Evolutionary conservation across 2,329 filamentous ascomycete species (phyloP), one percentile per base, ranked within the genome.

Genomic region (Chaetomium olivaceum): DNA sequence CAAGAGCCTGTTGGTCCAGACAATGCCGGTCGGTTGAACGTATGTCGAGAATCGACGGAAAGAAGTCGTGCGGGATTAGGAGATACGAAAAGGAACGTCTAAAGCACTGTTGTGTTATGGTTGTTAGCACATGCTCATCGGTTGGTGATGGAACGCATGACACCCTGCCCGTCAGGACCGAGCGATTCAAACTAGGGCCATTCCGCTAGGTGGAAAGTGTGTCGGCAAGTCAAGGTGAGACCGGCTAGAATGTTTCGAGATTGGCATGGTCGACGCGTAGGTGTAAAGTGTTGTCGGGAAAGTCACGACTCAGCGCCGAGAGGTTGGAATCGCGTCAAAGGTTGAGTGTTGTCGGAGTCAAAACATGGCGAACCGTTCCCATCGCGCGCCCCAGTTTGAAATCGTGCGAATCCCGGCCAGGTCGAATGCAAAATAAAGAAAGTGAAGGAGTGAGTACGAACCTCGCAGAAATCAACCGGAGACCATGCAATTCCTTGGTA

Each of bases 41-140:
- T 39, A 33, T 36, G 33, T 48, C 48, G 43, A 29, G 29, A 55
- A 33, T 50, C 39, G 52, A 21, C 29, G 19, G 16, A 21, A 46
- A 33, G 62, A 64, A 63, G 62, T 27, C 55, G 48, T 29, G 62
- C 52, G 63, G 25, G 52, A 69, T 59, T 68, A 70, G 65, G 65
- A 62, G 52, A 67, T 66, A 61, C 19, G 55, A 43, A 69, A 72
- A 70, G 67, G 66, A 72, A 70, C 62, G 69, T 70, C 60, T 56
- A 67, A 43, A 66, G 62, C 62, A 69, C 71, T 71, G 50, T 31
- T 12, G 52, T 33, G 12, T 1, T 27, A 4, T 16, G 4, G 5
- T 27, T 2, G 55, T 54, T 52, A 61, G 65, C 39, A 4, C 7
- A 46, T 43, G 23, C 16, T 12, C 48, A 27, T 51, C 48, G 9